These are phyloP conservation scores for Cucurbitaria berberidis DNA, from an alignment of 2,329 filamentous ascomycete species.

Conservation along the genomic window DNA sequence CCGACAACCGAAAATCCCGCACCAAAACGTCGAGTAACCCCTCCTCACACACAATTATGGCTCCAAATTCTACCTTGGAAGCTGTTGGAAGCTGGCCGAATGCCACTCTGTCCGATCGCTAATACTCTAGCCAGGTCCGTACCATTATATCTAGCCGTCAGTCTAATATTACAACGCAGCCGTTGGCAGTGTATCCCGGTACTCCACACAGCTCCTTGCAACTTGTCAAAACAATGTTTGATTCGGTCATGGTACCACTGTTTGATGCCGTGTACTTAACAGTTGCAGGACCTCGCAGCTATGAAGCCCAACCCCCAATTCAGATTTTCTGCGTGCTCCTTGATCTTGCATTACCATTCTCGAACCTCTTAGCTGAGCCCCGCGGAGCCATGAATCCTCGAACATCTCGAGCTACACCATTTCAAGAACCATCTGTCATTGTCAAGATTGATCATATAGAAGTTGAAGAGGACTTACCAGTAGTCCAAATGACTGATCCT, in stretches of 20 bases:
- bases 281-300: not conserved
- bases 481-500: not conserved
- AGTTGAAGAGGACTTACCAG: not conserved
- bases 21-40: too few species aligned
- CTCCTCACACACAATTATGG: not conserved
- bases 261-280: not conserved
- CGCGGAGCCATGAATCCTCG: slow-evolving; percentile 2
- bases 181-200: not conserved
- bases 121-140: not conserved
- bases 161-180: not conserved
- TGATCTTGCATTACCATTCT: not conserved
- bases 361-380: not conserved
- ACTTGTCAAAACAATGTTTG: not conserved
- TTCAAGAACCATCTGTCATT: not conserved
- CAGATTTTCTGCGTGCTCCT: too few species aligned
- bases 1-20: not conserved
- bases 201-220: not conserved
- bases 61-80: too few species aligned
- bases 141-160: not conserved
- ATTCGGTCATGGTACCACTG: not conserved
- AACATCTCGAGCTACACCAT: not conserved
- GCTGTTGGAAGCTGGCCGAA: not conserved
- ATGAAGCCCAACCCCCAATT: not conserved
- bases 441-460: slow-evolving; percentile 2
- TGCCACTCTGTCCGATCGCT: not conserved